These are phyloP conservation scores for Melastoma malabathricum DNA, from an alignment of 345 rosid genomes.

Conservation along the genomic window DNA sequence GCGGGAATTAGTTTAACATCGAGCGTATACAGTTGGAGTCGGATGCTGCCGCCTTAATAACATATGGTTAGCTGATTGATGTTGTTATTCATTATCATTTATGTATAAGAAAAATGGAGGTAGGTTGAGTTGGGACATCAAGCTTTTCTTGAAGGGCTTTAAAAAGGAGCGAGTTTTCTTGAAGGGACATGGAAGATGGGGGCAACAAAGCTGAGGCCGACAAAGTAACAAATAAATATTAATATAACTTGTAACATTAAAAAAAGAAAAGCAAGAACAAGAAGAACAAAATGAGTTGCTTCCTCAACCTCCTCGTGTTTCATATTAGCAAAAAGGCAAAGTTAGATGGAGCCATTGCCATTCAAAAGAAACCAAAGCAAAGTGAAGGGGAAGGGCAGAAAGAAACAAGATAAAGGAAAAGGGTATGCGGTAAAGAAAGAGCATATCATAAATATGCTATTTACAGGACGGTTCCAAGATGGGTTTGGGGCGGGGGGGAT, in stretches of 20 bases:
- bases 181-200: conserved; percentile 3
- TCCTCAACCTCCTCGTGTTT: no score
- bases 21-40: no score
- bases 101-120: not conserved
- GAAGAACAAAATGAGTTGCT: no score
- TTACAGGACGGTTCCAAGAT: conserved; percentile 3
- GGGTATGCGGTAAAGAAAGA: not conserved
- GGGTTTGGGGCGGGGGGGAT: no score
- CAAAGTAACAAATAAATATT: conserved; percentile 16
- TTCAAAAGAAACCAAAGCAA: no score
- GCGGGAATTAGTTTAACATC: no score
- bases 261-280: no score
- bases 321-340: no score
- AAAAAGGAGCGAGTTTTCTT: conserved; percentile 8
- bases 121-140: conserved; percentile 12
- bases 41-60: no score
- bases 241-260: not conserved
- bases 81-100: not conserved
- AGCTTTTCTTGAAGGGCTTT: conserved; percentile 6
- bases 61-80: no score
- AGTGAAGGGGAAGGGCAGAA: not conserved
- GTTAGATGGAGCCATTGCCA: no score
- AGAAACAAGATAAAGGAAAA: not conserved
- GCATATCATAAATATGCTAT: conserved; percentile 3
- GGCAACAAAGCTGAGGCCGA: conserved; percentile 22